Base-by-base conservation (phyloP, 1,139 yeast species). In the Sugiyamaella paludigena region DNA sequence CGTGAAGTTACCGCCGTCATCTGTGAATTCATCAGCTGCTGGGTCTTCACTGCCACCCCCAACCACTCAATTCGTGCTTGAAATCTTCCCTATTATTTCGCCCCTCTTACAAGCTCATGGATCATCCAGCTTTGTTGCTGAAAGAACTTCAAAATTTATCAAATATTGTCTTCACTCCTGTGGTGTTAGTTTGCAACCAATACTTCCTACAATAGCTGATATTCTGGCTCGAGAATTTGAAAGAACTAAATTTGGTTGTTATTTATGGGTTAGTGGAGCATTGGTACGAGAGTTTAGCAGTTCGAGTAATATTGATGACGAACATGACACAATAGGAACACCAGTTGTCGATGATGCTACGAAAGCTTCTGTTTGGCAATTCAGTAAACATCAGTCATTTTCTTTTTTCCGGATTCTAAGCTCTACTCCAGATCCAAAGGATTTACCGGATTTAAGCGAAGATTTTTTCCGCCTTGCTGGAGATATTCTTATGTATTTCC, bases 221-320 rank as follows among this genome's bases (percentile, higher is more conserved):
- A 72, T 78, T 16, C 75, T 87, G 51, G 78, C 75, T 1, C 74
- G 76, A 36, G 92, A 94, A 5, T 91, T 88, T 69, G 76, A 81
- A 43, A 69, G 72, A 41, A 84, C 84, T 31, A 79, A 81, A 39
- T 80, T 72, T 61, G 97, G 97, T 1, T 87, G 96, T 65, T 91
- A 84, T 63, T 71, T 91, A 51, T 91, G 96, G 94, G 94, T 87
- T 13, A 84, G 95, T 2, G 97, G 96, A 4, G 78, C 87, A 4
- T 72, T 88, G 29, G 80, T 91, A 47, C 79, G 88, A 53, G 94
- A 87, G 55, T 89, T 78, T 67, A 84, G 87, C 28, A 87, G 82
- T 62, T 19, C 24, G 5, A 87, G 48, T 29, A 38, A 36, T 9
- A 42, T 42, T 7, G 48, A 44, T 11, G 56, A 61, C 74, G 48